phyloP scores from a whole-genome alignment of 2,329 filamentous ascomycete genomes.

The Macroventuria anomochaeta region DNA sequence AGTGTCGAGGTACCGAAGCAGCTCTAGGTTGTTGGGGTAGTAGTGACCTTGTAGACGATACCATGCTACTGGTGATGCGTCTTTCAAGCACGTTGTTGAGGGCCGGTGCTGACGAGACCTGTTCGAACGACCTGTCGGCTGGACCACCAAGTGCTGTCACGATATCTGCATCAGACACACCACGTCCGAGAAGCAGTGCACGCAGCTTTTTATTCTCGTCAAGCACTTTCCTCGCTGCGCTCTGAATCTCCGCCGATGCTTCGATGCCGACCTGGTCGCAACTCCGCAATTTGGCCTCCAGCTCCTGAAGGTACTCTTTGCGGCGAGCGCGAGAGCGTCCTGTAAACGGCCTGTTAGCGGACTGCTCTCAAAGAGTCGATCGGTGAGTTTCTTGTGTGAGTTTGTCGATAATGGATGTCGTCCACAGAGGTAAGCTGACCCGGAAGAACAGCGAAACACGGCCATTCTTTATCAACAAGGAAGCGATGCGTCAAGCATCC shows the following conservation, averaged over 20 bases:
- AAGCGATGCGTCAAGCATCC: neutral
- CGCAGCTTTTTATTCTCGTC: constrained; percentile 73
- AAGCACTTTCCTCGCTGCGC: constrained; percentile 70
- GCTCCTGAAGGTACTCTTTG: constrained; percentile 74
- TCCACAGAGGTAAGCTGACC: neutral
- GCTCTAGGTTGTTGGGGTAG: constrained; percentile 21
- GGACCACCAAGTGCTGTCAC: constrained; percentile 33
- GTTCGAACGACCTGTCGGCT: constrained; percentile 35
- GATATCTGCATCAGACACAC: constrained; percentile 64
- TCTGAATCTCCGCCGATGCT: constrained; percentile 74
- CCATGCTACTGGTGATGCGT: constrained; percentile 31
- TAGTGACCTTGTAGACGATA: constrained; percentile 29
- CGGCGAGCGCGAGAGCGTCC: constrained; percentile 74
- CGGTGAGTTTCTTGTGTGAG: neutral
- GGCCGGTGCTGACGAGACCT: constrained; percentile 35
- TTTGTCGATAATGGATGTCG: neutral
- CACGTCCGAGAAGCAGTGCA: constrained; percentile 63
- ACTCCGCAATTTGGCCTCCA: constrained; percentile 68
- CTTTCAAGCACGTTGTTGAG: constrained; percentile 43
- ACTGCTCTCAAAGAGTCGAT: neutral
- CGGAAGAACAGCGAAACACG: neutral
- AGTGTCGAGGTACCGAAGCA: constrained; percentile 24
- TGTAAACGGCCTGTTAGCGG: constrained; percentile 21
- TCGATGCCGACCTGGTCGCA: constrained; percentile 71
- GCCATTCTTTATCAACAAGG: neutral